Evolutionary conservation across 2,329 filamentous ascomycete genomes (phyloP), one percentile per base, ranked within the genome.

Genomic region (Gremmenia infestans): DNA sequence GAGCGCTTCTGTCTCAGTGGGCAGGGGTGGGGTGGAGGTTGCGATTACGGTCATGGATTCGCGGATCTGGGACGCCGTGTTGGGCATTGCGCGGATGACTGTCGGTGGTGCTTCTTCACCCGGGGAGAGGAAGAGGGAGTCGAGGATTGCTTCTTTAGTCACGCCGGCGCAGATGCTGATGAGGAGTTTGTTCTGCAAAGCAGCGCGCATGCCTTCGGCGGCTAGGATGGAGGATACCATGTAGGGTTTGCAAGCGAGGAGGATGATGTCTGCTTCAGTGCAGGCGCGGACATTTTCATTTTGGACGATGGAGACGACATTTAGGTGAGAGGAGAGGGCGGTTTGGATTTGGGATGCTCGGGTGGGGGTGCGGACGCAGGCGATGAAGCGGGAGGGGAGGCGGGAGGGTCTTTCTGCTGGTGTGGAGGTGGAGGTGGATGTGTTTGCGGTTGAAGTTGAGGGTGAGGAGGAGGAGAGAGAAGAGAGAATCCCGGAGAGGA

Each of bases 41-140:
- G 83, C 85, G 63, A 96, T 87, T 53, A 94, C 84, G 4, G 87
- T 93, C 88, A 94, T 94, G 63, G 82, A 86, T 72, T 95, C 86
- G 48, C 89, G 76, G 56, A 95, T 87, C 49, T 89, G 79, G 25
- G 86, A 85, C 11, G 90, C 89, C 0, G 88, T 92, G 75, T 95
- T 95, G 64, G 90, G 90, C 82, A 95, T 91, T 53, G 87, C 89
- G 35, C 90, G 80, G 4, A 95, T 85, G 46, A 94, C 79, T 43
- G 81, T 77, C 71, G 82, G 88, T 23, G 82, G 88, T 23, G 55
- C 56, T 9, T 58, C 45, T 9, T 54, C 42, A 11, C 57, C 47
- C 56, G 54, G 76, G 54, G 76, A 75, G 54, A 73, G 70, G 5
- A 74, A 72, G 12, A 93, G 72, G 35, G 82, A 79, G 15, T 74